Evolutionary conservation across 495 filamentous ascomycete species (phyloP), one percentile per base, ranked within the genome.

Genomic region (Penicillium egyptiacum): DNA sequence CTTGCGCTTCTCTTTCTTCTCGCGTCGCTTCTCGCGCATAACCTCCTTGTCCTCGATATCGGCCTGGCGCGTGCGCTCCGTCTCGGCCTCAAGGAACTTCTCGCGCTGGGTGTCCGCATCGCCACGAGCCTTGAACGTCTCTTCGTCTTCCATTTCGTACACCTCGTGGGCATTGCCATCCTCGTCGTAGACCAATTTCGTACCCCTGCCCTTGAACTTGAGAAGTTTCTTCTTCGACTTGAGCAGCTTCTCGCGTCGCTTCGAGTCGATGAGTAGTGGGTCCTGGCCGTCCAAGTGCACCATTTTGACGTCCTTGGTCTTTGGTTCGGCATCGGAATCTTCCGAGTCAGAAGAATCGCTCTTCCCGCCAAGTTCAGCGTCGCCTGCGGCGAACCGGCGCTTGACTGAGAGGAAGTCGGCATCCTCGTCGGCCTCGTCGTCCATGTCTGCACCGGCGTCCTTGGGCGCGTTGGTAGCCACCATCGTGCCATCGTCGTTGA

Each of bases 151-250:
- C 62, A 98, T 83, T 66, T 94, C 88, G 76, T 98, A 96, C 6
- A 94, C 52, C 51, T 88, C 82, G 70, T 93, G 92, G 1, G 91
- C 77, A 48, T 83, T 83, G 56, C 93, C 94, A 9, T 97, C 91
- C 55, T 96, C 92, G 74, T 99, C 95, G 70, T 90, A 99, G 43
- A 96, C 77, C 6, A 97, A 73, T 63, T 90, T 95, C 44, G 80
- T 86, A 39, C 89, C 89, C 69, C 88, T 88, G 63, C 88, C 87
- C 72, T 92, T 95, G 71, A 88, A 86, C 68, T 96, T 94, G 57
- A 87, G 80, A 23, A 96, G 78, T 73, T 93, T 90, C 80, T 96
- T 96, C 79, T 97, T 97, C 25, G 90, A 95, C 54, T 87, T 89
- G 62, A 97, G 83, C 26, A 96, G 82, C 72, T 96, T 96, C 75